Evolutionary conservation across 1,139 yeast species (phyloP).

Genomic region (Geotrichum phurueaensis): DNA sequence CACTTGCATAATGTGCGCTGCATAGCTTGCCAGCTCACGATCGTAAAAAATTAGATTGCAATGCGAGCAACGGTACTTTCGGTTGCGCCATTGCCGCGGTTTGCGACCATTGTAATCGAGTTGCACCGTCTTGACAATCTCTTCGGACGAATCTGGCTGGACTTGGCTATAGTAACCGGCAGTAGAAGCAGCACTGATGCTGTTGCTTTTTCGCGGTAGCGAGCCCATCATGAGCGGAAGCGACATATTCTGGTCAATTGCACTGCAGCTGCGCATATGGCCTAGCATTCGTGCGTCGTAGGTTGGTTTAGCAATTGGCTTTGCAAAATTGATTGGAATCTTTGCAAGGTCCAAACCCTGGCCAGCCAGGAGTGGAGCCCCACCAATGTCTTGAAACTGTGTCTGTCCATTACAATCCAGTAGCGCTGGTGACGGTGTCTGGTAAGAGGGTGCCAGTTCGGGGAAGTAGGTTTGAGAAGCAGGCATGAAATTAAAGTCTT

Average conservation of each 20-base stretch:
- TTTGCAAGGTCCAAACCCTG: neutral
- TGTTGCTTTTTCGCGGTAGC: neutral
- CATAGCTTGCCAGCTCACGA: slow-evolving; percentile 26
- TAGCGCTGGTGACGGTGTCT: neutral
- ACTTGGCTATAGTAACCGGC: neutral
- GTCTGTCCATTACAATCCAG: neutral
- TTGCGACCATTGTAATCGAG: slow-evolving; percentile 29
- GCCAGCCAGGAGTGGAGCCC: neutral
- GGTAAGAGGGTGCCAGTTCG: neutral
- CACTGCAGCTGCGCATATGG: neutral
- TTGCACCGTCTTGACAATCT: neutral
- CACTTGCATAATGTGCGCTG: slow-evolving; percentile 25
- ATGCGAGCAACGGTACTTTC: slow-evolving; percentile 30
- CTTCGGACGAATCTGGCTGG: neutral
- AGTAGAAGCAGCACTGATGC: neutral
- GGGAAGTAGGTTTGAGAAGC: neutral
- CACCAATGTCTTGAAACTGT: neutral
- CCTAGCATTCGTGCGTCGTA: neutral
- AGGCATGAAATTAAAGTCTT: neutral
- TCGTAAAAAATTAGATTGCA: slow-evolving; percentile 26
- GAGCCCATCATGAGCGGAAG: neutral
- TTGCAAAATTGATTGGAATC: neutral
- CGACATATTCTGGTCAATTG: neutral
- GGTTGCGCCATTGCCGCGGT: slow-evolving; percentile 28
- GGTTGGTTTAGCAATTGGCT: neutral